Base-by-base conservation (phyloP, 148 eudicot genomes). In the Bassia scoparia region DNA sequence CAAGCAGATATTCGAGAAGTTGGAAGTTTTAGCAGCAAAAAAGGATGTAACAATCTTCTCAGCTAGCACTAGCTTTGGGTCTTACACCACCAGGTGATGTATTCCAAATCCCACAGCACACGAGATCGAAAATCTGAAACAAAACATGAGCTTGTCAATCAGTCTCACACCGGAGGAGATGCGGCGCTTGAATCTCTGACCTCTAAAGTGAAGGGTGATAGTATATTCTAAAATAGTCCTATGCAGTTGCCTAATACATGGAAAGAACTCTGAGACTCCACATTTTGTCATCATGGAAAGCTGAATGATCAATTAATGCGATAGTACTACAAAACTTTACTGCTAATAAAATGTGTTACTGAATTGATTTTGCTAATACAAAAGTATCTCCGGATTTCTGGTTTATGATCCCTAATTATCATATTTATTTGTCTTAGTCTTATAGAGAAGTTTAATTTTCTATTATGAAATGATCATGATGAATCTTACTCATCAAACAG, bases 31-130 rank as follows among this genome's bases (percentile, higher is more conserved):
- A 60, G 81, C 81, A 23, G 17, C 49, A 52, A 79, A 49, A 79
- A 79, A 74, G 77, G 77, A 16, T 79, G 77, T 46, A 74, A 77
- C 34, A 54, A n/a, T n/a, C 77, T 37, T 38, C 81, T 13, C 74
- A 68, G 1, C 31, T 79, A 43, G 81, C 70, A 27, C 71, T 79
- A 30, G 77, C 81, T 20, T 79, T 77, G 77, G 48, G n/a, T n/a
- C n/a, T n/a, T 79, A 20, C 78, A 79, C 33, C 81, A 79, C 23
- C 81, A 53, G 44, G 81, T 0, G 77, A 79, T 56, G 77, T 79
- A 16, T 74, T 70, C 63, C 81, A 77, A 0, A 79, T 79, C 18
- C 81, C 81, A n/a, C 0, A 77, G 81, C 16, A 79, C 81, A 79
- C 69, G 61, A 79, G 74, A n/a, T 62, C 26, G 66, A 79, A 15